These are phyloP conservation scores for Botrytis galanthina DNA, from an alignment of 2,329 filamentous ascomycete species.

Conservation along the genomic window DNA sequence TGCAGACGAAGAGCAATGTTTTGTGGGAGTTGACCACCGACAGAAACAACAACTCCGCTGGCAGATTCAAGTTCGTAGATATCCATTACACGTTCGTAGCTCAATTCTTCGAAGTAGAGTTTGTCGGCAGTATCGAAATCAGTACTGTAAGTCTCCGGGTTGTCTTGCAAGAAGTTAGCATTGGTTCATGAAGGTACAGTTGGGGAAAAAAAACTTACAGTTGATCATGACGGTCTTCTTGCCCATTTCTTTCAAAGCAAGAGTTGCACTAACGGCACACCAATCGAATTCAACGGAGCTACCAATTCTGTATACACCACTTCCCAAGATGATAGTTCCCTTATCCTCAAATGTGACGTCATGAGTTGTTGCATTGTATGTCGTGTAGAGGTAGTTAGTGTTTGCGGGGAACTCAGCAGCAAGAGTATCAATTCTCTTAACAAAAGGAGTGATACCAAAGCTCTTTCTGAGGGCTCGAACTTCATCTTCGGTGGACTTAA, in stretches of 20 bases:
- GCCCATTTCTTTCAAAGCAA: conserved; percentile 78
- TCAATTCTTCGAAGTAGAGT: conserved; percentile 95
- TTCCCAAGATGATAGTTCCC: conserved; percentile 83
- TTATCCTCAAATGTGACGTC: conserved; percentile 94
- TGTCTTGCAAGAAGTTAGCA: conserved; percentile 21
- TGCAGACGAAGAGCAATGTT: conserved; percentile 95
- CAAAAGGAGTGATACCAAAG: conserved; percentile 90
- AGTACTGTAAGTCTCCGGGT: conserved; percentile 68
- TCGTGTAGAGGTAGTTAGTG: conserved; percentile 65
- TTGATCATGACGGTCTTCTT: conserved; percentile 99
- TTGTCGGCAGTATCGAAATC: conserved; percentile 89
- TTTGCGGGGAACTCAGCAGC: conserved; percentile 75
- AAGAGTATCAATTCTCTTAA: conserved; percentile 97
- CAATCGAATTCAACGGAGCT: conserved; percentile 98
- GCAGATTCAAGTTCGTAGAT: conserved; percentile 92
- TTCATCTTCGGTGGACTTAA: conserved; percentile 83
- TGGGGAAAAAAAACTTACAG: conserved; percentile 18
- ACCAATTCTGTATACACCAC: conserved; percentile 95
- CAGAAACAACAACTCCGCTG: conserved; percentile 86
- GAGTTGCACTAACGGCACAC: conserved; percentile 90
- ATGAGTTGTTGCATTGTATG: conserved; percentile 92
- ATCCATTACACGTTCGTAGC: conserved; percentile 97
- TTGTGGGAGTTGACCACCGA: conserved; percentile 93
- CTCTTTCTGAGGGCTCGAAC: conserved; percentile 80
- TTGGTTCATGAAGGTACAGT: background rate